Conservation (phyloP, 345 rosid species). For the Trapa bicornis region DNA sequence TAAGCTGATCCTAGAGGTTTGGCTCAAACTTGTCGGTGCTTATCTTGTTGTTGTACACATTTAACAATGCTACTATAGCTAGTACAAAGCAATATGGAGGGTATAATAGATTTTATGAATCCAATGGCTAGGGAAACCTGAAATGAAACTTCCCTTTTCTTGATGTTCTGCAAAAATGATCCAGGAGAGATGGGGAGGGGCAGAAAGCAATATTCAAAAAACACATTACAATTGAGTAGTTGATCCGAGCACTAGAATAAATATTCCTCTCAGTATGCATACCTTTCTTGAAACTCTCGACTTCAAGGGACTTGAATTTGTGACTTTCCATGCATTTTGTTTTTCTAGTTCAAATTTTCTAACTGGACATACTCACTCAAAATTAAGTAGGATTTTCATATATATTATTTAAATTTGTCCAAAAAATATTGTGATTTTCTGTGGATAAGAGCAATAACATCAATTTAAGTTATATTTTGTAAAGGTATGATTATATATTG, state of each 20-base stretch:
- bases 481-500: not conserved
- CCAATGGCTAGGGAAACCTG: not conserved
- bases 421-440: not conserved
- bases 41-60: not conserved
- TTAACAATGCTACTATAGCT: not conserved
- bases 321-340: not conserved
- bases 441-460: not conserved
- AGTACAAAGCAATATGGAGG: not conserved
- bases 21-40: conserved; percentile 14
- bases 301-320: not conserved
- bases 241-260: not conserved
- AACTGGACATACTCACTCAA: not conserved
- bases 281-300: not conserved
- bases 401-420: not conserved
- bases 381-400: not conserved
- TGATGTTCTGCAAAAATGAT: not conserved
- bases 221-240: too few relatives aligned
- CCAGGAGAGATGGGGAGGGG: not conserved
- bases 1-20: conserved; percentile 79
- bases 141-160: not conserved
- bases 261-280: not conserved
- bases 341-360: not conserved
- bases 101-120: not conserved
- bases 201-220: not conserved
- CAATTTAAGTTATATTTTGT: not conserved